phyloP scores from a whole-genome alignment of 2,329 filamentous ascomycete genomes.

The Corinectria fuckeliana region DNA sequence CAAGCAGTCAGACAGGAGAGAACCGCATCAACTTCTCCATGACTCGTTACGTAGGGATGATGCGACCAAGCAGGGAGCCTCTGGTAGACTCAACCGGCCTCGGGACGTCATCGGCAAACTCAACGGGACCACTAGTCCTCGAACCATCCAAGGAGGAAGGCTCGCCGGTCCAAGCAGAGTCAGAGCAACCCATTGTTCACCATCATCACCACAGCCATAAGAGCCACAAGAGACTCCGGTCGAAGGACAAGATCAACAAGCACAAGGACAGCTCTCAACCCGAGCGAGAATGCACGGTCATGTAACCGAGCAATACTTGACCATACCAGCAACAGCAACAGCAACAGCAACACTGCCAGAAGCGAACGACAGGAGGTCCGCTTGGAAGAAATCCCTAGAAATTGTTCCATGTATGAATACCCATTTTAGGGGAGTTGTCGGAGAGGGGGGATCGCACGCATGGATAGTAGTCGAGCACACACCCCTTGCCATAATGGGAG shows the following conservation, averaged over 20 bases:
- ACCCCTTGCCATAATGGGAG: not conserved
- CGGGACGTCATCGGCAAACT: constrained; percentile 36
- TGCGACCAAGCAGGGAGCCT: constrained; percentile 58
- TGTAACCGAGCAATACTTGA: constrained; percentile 43
- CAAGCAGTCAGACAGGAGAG: constrained; percentile 65
- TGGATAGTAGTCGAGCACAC: not conserved
- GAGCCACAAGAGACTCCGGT: constrained; percentile 46
- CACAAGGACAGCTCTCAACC: constrained; percentile 46
- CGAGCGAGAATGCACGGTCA: constrained; percentile 57
- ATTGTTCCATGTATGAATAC: constrained; percentile 19
- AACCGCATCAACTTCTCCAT: constrained; percentile 64
- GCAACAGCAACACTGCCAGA: not conserved
- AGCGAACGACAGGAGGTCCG: not conserved
- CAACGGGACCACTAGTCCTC: constrained; percentile 33
- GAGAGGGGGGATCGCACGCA: not conserved
- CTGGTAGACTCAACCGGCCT: constrained; percentile 36
- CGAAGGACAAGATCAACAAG: constrained; percentile 49
- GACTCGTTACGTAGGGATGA: constrained; percentile 59
- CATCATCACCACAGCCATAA: constrained; percentile 38
- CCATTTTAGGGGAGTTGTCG: constrained; percentile 25
- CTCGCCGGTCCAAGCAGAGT: constrained; percentile 30
- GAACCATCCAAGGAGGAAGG: constrained; percentile 32
- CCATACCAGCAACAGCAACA: not conserved
- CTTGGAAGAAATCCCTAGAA: not conserved
- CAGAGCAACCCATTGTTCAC: constrained; percentile 23